A percentile compares a stretch with the other conserved stretches of the same genome.
phyloP scores from a whole-genome alignment of 2,329 filamentous ascomycete species.

The Metarhizium rileyi region DNA sequence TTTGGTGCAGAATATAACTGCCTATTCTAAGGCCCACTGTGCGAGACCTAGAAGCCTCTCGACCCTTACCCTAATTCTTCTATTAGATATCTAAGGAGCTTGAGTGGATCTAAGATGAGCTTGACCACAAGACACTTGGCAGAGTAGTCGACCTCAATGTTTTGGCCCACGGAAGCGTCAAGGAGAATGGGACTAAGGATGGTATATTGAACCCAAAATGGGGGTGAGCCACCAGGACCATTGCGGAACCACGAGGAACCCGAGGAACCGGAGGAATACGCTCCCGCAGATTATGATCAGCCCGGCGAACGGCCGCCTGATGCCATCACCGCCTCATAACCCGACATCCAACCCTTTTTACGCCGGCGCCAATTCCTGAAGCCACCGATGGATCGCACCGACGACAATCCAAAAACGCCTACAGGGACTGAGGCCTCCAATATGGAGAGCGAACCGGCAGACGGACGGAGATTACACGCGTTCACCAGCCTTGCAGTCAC shows the following conservation, averaged over 20 bases:
- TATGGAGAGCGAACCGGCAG: no score
- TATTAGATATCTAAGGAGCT: neutral
- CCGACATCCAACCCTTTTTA: no score
- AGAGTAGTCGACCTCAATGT: neutral
- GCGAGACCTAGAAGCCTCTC: neutral
- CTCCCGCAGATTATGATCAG: no score
- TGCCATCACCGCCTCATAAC: no score
- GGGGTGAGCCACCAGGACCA: slow-evolving; percentile 5
- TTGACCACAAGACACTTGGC: neutral
- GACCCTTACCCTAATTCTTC: neutral
- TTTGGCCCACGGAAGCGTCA: slow-evolving; percentile 7
- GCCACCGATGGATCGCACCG: no score
- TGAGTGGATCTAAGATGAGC: neutral
- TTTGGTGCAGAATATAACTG: neutral
- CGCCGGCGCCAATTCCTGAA: no score
- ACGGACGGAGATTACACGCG: no score
- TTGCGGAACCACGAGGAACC: slow-evolving; percentile 6
- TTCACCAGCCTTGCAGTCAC: no score
- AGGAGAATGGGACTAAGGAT: slow-evolving; percentile 6
- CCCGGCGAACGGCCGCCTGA: no score
- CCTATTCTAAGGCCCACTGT: neutral
- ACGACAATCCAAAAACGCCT: no score
- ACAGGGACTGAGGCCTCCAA: no score
- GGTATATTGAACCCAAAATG: slow-evolving; percentile 6
- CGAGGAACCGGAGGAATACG: neutral